Conservation (phyloP, 2,329 filamentous ascomycete species). For the Pseudocercospora macadamiae region DNA sequence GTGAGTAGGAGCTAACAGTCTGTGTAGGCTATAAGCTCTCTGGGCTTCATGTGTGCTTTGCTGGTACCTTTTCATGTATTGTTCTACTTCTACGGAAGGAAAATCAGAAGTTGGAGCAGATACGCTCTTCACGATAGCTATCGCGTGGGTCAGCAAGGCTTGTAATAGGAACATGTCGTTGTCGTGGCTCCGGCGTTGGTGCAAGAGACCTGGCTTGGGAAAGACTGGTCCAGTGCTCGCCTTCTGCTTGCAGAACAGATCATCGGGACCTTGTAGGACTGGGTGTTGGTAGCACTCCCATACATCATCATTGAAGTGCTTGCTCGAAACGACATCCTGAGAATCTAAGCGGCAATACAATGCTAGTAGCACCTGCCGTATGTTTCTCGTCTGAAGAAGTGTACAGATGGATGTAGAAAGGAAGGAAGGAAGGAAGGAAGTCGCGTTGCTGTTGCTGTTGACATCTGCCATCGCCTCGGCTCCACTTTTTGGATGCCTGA, state of each 20-base stretch:
- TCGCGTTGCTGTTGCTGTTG: neutral
- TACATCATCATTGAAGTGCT: too few relatives aligned
- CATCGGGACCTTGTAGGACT: too few relatives aligned
- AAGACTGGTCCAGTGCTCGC: neutral
- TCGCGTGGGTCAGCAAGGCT: neutral
- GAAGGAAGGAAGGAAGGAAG: too few relatives aligned
- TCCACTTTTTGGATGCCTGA: neutral
- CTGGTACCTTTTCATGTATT: conserved; percentile 19
- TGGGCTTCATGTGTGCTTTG: conserved; percentile 13
- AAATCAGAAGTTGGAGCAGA: conserved; percentile 17
- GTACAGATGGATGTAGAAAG: neutral
- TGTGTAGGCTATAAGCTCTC: conserved; percentile 1
- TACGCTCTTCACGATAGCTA: conserved; percentile 18
- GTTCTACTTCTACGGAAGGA: conserved; percentile 21
- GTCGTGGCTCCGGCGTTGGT: neutral
- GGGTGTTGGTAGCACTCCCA: too few relatives aligned
- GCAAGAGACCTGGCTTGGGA: neutral
- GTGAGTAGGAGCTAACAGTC: neutral
- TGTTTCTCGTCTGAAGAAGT: too few relatives aligned
- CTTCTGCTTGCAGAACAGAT: too few relatives aligned
- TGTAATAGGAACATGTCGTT: neutral
- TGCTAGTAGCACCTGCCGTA: too few relatives aligned
- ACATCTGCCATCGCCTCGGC: neutral
- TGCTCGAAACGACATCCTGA: too few relatives aligned
- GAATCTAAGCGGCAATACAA: too few relatives aligned